Percentiles rank a stretch among this genome's conserved stretches.
Evolutionary conservation across 495 filamentous ascomycete genomes (phyloP).

Genomic region (Hypoxylon fragiforme): DNA sequence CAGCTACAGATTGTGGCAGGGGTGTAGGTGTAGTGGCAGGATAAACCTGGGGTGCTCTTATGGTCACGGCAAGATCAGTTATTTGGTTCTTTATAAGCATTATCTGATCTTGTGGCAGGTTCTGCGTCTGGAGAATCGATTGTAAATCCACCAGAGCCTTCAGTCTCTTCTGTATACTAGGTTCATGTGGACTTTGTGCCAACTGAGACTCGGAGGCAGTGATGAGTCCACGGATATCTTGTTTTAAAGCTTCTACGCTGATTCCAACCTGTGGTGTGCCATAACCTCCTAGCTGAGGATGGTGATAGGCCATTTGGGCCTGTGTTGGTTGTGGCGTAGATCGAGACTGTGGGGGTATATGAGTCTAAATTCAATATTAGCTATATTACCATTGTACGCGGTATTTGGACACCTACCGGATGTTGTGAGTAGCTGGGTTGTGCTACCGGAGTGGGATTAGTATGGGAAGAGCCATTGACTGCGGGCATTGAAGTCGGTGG

Average conservation of each 20-base stretch:
- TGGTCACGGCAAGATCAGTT: conserved; percentile 64
- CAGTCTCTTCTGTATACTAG: conserved; percentile 71
- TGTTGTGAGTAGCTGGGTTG: conserved; percentile 16
- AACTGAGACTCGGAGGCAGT: conserved; percentile 67
- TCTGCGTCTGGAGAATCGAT: conserved; percentile 73
- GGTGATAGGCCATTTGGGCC: conserved; percentile 36
- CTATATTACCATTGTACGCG: neutral
- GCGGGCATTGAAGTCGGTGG: conserved; percentile 16
- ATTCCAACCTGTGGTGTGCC: conserved; percentile 44
- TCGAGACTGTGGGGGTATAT: conserved; percentile 25
- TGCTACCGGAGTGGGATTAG: conserved; percentile 19
- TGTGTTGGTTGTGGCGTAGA: conserved; percentile 43
- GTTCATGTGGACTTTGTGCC: conserved; percentile 72
- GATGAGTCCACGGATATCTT: conserved; percentile 79
- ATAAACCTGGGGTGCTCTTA: conserved; percentile 45
- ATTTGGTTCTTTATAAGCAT: conserved; percentile 79
- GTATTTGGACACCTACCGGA: conserved; percentile 25
- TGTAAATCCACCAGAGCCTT: conserved; percentile 88
- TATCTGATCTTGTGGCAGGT: conserved; percentile 78
- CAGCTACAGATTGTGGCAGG: conserved; percentile 37
- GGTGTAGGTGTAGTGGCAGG: conserved; percentile 34
- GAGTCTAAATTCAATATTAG: conserved; percentile 33
- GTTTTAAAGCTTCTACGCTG: conserved; percentile 74
- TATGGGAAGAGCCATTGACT: conserved; percentile 27
- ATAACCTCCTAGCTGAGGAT: conserved; percentile 41